These are phyloP conservation scores for Aureobasidium leucospermi DNA, from an alignment of 2,329 filamentous ascomycete genomes.

Conservation along the genomic window DNA sequence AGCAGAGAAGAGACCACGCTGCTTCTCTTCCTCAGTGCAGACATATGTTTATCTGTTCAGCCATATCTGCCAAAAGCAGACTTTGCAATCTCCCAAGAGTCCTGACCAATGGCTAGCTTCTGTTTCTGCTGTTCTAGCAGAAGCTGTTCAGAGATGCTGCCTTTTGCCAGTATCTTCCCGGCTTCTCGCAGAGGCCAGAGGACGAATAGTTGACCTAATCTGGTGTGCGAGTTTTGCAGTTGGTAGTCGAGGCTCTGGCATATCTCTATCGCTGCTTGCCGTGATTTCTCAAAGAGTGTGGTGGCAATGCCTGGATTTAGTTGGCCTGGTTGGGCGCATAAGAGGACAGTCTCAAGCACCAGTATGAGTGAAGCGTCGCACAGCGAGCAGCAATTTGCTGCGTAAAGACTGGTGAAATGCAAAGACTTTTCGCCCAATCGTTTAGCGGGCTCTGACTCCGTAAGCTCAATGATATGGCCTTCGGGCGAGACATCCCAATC, in stretches of 20 bases:
- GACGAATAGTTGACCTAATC: background rate
- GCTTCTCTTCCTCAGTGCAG: too few species aligned
- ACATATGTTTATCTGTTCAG: background rate
- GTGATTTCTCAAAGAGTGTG: background rate
- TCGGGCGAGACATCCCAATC: background rate
- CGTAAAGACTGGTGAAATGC: background rate
- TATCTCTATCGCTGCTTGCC: background rate
- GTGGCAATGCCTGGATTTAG: background rate
- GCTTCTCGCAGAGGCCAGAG: background rate
- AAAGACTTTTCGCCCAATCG: background rate
- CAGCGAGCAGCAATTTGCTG: background rate
- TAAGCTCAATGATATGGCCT: background rate
- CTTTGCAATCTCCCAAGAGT: background rate
- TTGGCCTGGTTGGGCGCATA: background rate
- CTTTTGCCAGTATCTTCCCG: background rate
- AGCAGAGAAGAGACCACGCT: too few species aligned
- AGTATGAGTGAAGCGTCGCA: background rate
- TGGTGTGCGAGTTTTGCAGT: background rate
- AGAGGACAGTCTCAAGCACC: background rate
- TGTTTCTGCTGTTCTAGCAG: background rate
- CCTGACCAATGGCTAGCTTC: background rate
- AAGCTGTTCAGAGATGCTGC: background rate
- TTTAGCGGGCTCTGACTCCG: background rate
- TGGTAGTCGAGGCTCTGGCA: background rate
- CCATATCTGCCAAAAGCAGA: background rate